phyloP scores from a whole-genome alignment of 192 early-diverging fungal species.

The Martensiomyces pterosporus region DNA sequence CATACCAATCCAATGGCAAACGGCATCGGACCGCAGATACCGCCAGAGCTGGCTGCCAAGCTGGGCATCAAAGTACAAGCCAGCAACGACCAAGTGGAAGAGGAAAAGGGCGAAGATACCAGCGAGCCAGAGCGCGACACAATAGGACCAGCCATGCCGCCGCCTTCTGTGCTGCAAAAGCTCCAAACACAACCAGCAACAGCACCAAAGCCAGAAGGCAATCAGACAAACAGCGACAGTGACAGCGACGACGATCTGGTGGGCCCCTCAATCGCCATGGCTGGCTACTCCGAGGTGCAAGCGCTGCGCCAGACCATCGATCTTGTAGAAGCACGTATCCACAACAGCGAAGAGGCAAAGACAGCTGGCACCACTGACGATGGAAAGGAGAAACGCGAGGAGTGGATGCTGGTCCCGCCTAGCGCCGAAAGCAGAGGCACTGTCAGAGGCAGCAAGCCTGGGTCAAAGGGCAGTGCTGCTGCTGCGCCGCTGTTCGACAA shows the following conservation, averaged over 20 bases:
- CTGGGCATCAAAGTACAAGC: conserved; percentile 18
- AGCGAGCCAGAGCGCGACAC: not conserved
- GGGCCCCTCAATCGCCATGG: conserved; percentile 25
- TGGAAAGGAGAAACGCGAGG: conserved; percentile 9
- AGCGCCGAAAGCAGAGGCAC: conserved; percentile 7
- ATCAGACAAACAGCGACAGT: not conserved
- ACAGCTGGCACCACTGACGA: no score
- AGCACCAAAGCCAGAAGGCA: not conserved
- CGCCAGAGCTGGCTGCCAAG: conserved; percentile 36
- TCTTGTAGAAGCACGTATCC: conserved; percentile 12
- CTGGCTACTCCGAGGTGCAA: conserved; percentile 21
- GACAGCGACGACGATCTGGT: conserved; percentile 12
- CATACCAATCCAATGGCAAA: conserved; percentile 1
- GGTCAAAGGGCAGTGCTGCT: no score
- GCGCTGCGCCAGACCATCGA: conserved; percentile 20
- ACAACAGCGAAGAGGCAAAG: not conserved
- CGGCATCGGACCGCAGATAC: conserved; percentile 44
- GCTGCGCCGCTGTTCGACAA: conserved; percentile 35
- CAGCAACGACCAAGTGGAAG: not conserved
- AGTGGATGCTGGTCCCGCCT: conserved; percentile 49
- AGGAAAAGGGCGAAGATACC: conserved; percentile 1
- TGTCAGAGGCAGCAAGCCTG: not conserved
- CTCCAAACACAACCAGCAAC: not conserved
- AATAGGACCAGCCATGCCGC: conserved; percentile 40
- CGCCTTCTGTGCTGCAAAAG: not conserved